A percentile compares a stretch with the other conserved stretches of the same genome.
Evolutionary conservation across 495 filamentous ascomycete species (phyloP).

Genomic region (Podospora pseudocomata): DNA sequence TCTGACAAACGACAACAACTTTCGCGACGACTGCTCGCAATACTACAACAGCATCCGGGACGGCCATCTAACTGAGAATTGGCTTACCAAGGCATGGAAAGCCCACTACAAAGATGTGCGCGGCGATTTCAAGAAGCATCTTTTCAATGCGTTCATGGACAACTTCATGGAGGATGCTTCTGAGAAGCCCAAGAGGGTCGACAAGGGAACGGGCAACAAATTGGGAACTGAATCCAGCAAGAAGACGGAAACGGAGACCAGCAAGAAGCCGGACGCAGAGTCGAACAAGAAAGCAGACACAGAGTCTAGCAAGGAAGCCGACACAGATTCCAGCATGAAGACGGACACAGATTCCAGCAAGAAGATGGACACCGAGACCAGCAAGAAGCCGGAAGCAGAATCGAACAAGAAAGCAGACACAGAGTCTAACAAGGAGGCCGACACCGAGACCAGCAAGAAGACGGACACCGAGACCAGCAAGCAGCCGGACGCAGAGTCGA

Average conservation of each 20-base stretch:
- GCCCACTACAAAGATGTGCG: conserved; percentile 59
- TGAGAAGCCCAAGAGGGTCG: conserved; percentile 44
- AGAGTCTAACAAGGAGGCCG: too few species aligned
- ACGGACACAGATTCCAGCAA: too few species aligned
- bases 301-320: too few species aligned
- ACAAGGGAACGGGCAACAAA: neutral
- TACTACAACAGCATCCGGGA: conserved; percentile 53
- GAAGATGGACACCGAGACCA: too few species aligned
- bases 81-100: conserved; percentile 60
- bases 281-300: too few species aligned
- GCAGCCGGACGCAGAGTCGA: too few species aligned
- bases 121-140: conserved; percentile 59
- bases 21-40: conserved; percentile 41
- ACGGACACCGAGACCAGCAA: too few species aligned
- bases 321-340: too few species aligned
- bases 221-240: neutral
- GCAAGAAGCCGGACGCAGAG: too few species aligned
- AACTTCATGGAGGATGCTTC: conserved; percentile 69
- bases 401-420: too few species aligned
- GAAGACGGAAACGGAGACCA: neutral
- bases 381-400: too few species aligned
- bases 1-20: conserved; percentile 44
- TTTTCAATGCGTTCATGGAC: conserved; percentile 48
- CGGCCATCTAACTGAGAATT: conserved; percentile 62
- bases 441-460: too few species aligned